Base-by-base conservation (phyloP, 495 filamentous ascomycete genomes). In the Neurospora tetrasperma region DNA sequence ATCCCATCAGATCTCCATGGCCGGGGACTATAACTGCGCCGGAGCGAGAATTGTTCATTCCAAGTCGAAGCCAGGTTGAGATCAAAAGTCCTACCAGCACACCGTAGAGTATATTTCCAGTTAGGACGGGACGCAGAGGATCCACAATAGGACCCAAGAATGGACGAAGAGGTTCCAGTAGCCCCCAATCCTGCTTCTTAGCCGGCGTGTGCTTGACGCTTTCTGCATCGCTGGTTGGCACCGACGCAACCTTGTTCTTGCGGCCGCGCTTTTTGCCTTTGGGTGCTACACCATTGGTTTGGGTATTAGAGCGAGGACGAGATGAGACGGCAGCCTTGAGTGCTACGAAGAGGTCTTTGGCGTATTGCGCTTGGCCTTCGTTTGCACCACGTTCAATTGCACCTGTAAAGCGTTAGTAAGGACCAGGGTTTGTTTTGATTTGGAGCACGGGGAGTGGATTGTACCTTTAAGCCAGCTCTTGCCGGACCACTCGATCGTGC, bases 381-480 rank as follows among this genome's bases (percentile, higher is more conserved):
- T 92, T 94, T 11, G 94, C 93, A 71, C 93, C 94, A 80, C 96
- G 97, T 80, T 99, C 96, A 77, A 99, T 99, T 31, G 96, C 92
- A 70, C 92, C 94, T 85, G 43, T 16, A 83, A 7, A 72, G 69
- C 16, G 69, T 72, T 73, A 69, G 73, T 72, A 73, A 69, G 38
- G 16, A 42, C 31, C 66, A 12, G 4, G 4, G 35, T 38, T 6
- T 38, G 4, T 5, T 6, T 40, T 41, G 38, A n/a, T n/a, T n/a
- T n/a, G 16, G 5, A 71, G n/a, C 7, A 14, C 3, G 2, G 7
- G 2, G 39, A 23, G 18, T 6, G 42, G 16, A 18, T 66, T 73
- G 40, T 88, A 97, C 95, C 93, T 85, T 97, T 98, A 46, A 98
- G 80, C 96, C 96, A 99, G 83, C 93, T 97, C 85, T 99, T 99